Base-by-base conservation (phyloP, 176 grass and related monocot species). In the Juncus effusus region DNA sequence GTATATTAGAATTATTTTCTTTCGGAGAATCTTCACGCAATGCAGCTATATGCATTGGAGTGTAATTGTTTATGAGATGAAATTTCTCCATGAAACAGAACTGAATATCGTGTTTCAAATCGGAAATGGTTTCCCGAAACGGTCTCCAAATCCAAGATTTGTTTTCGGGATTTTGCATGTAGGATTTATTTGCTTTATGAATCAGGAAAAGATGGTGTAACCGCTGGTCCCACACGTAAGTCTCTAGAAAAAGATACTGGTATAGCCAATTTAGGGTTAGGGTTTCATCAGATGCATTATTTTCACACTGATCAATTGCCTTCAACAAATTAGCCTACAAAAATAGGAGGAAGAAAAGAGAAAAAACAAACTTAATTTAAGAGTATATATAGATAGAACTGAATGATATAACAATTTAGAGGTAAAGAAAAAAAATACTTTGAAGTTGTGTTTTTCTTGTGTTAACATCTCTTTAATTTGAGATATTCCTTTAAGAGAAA, bases 181-280 rank as follows among this genome's bases (percentile, higher is more conserved):
- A 60, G 38, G 37, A 61, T 76, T 45, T 60, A 63, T 66, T 60
- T 55, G 63, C 47, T 69, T 56, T 70, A 39, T 55, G 59, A 74
- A 67, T 61, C 13, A 16, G 70, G 38, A 85, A 39, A 79, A 93
- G 75, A 41, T 78, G 78, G 70, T 82, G 60, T 62, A 93, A 61
- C 41, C 84, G 81, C 56, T 11, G 62, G 62, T 93, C 84, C 84
- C 89, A 92, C 52, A 77, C 70, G 13, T 88, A 88, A 16, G 82
- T 59, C 62, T 61, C 57, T 39, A 92, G 67, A 38, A 85, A 70
- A 76, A 92, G 78, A 77, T 92, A 78, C 81, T 92, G 81, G 44
- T 87, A 76, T 42, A 88, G 78, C 81, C 81, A 92, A 81, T 88
- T 84, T 67, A 88, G 42, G 60, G n/a, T 38, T 38, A 88, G 74